Percentiles rank a stretch among this genome's conserved stretches.
Conservation (phyloP, 768 basidiomycete genomes). For the Auriscalpium vulgare region DNA sequence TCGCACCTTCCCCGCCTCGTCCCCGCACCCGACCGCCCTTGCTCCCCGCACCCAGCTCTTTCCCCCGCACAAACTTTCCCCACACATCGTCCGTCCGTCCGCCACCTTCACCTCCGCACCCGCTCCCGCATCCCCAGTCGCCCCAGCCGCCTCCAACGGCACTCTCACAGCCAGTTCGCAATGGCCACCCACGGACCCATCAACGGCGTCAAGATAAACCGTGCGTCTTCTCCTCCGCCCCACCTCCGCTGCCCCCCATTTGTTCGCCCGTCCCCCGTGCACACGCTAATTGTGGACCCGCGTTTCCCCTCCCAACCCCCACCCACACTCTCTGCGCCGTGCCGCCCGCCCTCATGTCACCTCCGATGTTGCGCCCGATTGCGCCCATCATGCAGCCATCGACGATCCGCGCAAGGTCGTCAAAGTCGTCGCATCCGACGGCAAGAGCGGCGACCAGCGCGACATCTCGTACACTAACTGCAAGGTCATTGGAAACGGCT, state of each 20-base stretch:
- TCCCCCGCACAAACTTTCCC: not conserved
- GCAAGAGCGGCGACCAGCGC: constrained; percentile 82
- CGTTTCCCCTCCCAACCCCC: constrained; percentile 13
- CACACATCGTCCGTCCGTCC: not conserved
- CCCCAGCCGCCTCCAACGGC: not conserved
- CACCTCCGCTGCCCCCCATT: constrained; percentile 8
- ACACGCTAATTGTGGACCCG: constrained; percentile 23
- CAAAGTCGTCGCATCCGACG: constrained; percentile 91
- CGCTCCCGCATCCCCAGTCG: not conserved
- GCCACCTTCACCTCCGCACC: not conserved
- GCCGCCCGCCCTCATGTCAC: constrained; percentile 9
- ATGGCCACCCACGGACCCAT: constrained; percentile 73
- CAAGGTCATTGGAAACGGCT: constrained; percentile 98
- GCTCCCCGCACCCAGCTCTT: not conserved
- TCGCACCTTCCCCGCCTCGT: not conserved
- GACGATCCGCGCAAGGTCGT: constrained; percentile 97
- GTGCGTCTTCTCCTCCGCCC: constrained; percentile 38
- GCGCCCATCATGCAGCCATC: constrained; percentile 44
- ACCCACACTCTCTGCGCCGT: constrained; percentile 6
- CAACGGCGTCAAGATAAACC: constrained; percentile 77
- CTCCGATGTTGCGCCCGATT: constrained; percentile 19
- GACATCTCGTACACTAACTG: constrained; percentile 94
- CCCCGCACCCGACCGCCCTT: not conserved
- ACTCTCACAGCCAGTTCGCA: not conserved
- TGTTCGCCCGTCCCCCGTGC: constrained; percentile 11